Base-by-base conservation (phyloP, 805 yeast genomes). In the Metschnikowia hibisci region DNA sequence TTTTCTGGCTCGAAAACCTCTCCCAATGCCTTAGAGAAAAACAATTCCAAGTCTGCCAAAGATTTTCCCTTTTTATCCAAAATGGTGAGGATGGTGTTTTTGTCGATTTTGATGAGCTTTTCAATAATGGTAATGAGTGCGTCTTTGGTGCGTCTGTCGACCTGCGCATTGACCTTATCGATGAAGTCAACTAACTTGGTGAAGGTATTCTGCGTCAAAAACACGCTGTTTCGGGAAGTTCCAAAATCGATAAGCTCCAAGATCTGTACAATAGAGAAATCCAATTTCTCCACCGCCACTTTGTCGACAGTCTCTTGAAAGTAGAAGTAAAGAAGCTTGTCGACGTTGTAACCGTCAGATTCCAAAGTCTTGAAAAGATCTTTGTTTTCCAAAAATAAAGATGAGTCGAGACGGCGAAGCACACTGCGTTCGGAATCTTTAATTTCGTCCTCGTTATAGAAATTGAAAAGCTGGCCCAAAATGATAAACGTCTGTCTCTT, bases 1-100 rank as follows among this genome's bases (percentile, higher is more conserved):
- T 39, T 38, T 12, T 56, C 48, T 10, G 25, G 23, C 22, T 35
- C 44, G 35, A 39, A 36, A 20, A 31, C 41, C 9, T 51, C 54
- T 22, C 63, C 53, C 40, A 88, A 63, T 0, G 90, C 81, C 1
- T 84, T 74, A 63, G 87, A 85, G 35, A 87, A 65, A 42, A 75
- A 72, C 71, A 88, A 76, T 66, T 70, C 76, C 52, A 71, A 62
- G 18, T 67, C 73, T 14, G 58, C 48, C 20, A 69, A 35, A 18
- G 56, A 53, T 35, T 57, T 44, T 16, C 50, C 46, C 41, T 45
- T 36, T 0, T 41, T 39, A 14, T 50, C 47, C 49, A 69, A 58
- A 5, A 43, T 32, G 23, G 51, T 36, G 10, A 39, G 26, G 42
- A 69, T 61, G 26, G 50, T 46, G 11, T 50, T 53, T n/a, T 46